Evolutionary conservation across 768 basidiomycete species (phyloP).

Genomic region (Gautieria morchelliformis): DNA sequence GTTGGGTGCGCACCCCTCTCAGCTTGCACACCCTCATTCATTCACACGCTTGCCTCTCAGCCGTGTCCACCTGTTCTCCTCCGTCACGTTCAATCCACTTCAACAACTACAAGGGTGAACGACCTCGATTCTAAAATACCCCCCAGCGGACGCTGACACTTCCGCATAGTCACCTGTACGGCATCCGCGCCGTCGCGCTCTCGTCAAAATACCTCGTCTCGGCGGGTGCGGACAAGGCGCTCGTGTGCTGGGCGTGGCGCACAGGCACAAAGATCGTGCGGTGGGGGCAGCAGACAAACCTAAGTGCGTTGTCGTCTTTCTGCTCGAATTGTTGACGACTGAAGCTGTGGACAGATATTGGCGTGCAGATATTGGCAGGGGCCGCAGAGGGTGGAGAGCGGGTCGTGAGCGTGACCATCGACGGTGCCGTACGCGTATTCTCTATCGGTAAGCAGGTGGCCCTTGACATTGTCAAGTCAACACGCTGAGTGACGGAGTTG

Average conservation of each 20-base stretch:
- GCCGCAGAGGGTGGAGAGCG: conserved; percentile 46
- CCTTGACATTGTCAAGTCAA: not conserved
- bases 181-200: conserved; percentile 82
- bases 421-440: conserved; percentile 84
- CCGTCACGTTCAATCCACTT: conserved; percentile 71
- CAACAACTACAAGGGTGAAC: conserved; percentile 58
- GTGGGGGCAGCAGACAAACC: conserved; percentile 88
- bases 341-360: conserved; percentile 37
- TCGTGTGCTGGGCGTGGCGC: conserved; percentile 88
- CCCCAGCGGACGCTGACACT: too few species aligned
- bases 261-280: conserved; percentile 81
- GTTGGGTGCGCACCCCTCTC: conserved; percentile 52
- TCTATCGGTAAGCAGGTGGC: conserved; percentile 60
- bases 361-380: conserved; percentile 68
- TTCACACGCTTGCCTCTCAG: conserved; percentile 26
- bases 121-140: not conserved
- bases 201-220: conserved; percentile 81
- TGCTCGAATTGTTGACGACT: not conserved
- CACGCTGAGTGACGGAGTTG: not conserved
- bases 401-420: conserved; percentile 86
- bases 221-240: conserved; percentile 60
- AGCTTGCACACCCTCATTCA: conserved; percentile 1
- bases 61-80: conserved; percentile 83
- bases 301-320: conserved; percentile 26
- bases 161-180: conserved; percentile 59